Base-by-base conservation (phyloP, 2,329 filamentous ascomycete genomes). In the Calonectria multiphialidica region DNA sequence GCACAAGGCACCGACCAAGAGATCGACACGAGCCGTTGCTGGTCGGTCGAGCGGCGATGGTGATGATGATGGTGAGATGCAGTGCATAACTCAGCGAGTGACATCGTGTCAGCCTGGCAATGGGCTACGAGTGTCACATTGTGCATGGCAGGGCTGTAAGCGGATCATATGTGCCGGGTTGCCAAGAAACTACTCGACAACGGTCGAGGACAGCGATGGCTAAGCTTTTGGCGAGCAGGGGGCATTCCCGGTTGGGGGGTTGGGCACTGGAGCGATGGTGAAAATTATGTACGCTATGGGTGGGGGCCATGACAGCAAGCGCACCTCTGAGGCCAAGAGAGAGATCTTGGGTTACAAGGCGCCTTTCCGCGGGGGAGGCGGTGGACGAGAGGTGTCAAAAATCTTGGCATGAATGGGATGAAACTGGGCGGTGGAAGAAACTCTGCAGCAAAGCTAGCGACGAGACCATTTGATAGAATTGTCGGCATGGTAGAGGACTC, bases 371-470 rank as follows among this genome's bases (percentile, higher is more conserved):
- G 66, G 57, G 66, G 66, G 37, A 55, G 25, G 63, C 49, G 35
- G 62, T 53, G 62, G 62, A 47, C 23, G 23, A 30, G 33, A 30
- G 42, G 40, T 47, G 50, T 13, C 23, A 61, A 33, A 66, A 59
- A 66, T 70, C 68, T 70, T 70, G 68, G 68, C 68, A 64, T 66
- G 47, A 61, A 61, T 47, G 37, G 45, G 59, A 61, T 40, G 63
- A 71, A 71, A 71, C 68, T 71, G 67, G 68, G 68, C 63, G 55
- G 45, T 50, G 45, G 15, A 40, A 62, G 25, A 13, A 55, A 12
- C 40, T 45, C 35, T 42, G 53, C 50, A n/a, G 21, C 55, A 9
- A 37, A 40, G 35, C 16, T 25, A 37, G 40, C 44, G 21, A 49
- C 16, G 50, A 59, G 16, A 45, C 28, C 33, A 21, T 33, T 45